Conservation (phyloP, 768 basidiomycete species). For the Lepiota venenata region DNA sequence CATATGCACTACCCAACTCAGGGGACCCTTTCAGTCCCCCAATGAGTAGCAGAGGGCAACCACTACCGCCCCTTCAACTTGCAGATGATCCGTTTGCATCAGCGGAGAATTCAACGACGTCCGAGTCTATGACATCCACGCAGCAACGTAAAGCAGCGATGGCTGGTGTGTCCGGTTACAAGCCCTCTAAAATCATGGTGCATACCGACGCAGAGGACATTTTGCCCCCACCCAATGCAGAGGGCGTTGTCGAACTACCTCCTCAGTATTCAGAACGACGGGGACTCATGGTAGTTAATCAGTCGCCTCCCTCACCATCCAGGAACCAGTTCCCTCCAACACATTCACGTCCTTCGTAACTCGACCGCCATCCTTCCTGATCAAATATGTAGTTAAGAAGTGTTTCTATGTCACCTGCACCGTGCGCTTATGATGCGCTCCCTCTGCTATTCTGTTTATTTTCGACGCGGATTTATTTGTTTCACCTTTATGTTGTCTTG, state of each 20-base stretch:
- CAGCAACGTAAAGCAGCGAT: slow-evolving; percentile 52
- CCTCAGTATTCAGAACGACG: slow-evolving; percentile 65
- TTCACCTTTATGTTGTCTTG: slow-evolving; percentile 2
- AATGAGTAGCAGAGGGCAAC: neutral
- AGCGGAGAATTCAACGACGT: slow-evolving; percentile 18
- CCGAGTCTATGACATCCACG: slow-evolving; percentile 28
- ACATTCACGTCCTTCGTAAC: neutral
- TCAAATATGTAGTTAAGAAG: neutral
- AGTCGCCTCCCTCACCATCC: slow-evolving; percentile 3
- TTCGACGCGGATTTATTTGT: neutral
- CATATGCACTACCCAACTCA: slow-evolving; percentile 18
- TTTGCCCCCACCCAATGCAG: slow-evolving; percentile 34
- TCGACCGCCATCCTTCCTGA: neutral
- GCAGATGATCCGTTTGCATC: slow-evolving; percentile 11
- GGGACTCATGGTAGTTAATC: slow-evolving; percentile 16
- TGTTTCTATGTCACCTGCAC: neutral
- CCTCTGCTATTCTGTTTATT: neutral
- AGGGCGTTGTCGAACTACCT: slow-evolving; percentile 69
- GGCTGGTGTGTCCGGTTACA: slow-evolving; percentile 42
- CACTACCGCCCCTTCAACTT: slow-evolving; percentile 1
- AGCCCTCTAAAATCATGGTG: slow-evolving; percentile 54
- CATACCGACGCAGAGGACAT: slow-evolving; percentile 70
- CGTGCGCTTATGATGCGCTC: neutral
- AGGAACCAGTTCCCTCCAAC: neutral
- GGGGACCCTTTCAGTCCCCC: slow-evolving; percentile 14